These are phyloP conservation scores for Solanum habrochaites DNA, from an alignment of 257 asterid genomes.

Conservation along the genomic window DNA sequence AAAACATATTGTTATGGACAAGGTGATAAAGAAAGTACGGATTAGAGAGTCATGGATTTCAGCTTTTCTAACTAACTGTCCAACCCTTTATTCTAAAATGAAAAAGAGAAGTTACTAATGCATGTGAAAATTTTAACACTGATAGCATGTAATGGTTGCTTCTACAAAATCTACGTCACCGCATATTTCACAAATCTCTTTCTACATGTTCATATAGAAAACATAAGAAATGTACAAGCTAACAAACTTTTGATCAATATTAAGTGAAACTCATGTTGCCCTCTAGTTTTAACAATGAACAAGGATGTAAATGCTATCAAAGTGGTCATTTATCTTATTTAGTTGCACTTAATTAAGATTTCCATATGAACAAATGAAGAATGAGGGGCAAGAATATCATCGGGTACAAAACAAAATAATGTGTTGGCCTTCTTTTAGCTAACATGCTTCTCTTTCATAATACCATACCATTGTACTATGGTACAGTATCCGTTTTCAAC, in stretches of 20 bases:
- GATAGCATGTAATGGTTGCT: conserved; percentile 25
- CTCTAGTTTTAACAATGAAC: neutral
- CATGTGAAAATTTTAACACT: conserved; percentile 28
- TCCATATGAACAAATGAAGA: no score
- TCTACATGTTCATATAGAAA: no score
- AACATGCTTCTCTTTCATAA: no score
- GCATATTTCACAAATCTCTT: conserved; percentile 8
- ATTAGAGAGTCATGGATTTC: neutral
- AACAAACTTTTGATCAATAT: neutral
- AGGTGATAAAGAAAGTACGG: neutral
- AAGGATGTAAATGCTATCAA: no score
- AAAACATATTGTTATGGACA: neutral
- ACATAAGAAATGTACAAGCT: no score
- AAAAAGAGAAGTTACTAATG: conserved; percentile 37
- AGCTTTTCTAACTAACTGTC: neutral
- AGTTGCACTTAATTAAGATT: no score
- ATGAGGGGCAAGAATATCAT: no score
- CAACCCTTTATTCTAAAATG: neutral
- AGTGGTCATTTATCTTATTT: no score
- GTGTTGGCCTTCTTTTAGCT: no score
- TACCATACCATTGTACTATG: no score
- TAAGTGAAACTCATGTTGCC: neutral
- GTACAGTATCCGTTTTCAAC: neutral
- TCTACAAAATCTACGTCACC: conserved; percentile 33
- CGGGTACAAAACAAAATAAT: no score